Evolutionary conservation across 2,329 filamentous ascomycete species (phyloP), one percentile per base, ranked within the genome.

Genomic region (Colletotrichum sp.): DNA sequence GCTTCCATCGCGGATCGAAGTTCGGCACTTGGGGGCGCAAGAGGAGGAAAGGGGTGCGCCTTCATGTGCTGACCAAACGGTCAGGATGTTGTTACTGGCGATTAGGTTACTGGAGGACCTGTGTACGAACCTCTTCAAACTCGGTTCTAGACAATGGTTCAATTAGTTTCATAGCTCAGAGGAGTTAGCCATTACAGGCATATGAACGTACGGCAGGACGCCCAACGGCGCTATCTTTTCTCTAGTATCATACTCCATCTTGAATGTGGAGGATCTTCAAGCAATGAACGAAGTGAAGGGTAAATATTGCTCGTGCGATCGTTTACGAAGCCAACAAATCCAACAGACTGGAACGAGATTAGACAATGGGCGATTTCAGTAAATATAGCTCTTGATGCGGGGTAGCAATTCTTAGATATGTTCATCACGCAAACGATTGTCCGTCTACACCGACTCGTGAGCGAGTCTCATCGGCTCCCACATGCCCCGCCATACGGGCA

Each of bases 41-140:
- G 39, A 27, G 34, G 27, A 3, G 59, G 57, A 13, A 25, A 29
- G 15, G 36, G 16, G 39, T 59, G 55, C n/a, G 22, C 15, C n/a
- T 69, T 62, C 9, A 69, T 39, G 16, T 55, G 49, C 69, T 71
- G n/a, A 11, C 25, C 19, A 44, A 15, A 49, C 12, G 16, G 55
- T 59, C n/a, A 49, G 65, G 1, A 59, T 49, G 11, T 0, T 49
- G n/a, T 4, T 13, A 13, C 11, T 1, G 3, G 44, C 44, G 1
- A 8, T 15, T 57, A 30, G 9, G 0, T 0, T n/a, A 44, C 8
- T n/a, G 3, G 0, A n/a, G 5, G 19, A 0, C 22, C 8, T 8
- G 13, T 8, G 6, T 3, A 30, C 69, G 8, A 27, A 66, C 44
- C 32, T 71, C 22, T 39, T 65, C 30, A 15, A 59, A 39, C 5